These are phyloP conservation scores for Tetrapyrgos nigripes DNA, from an alignment of 1,284 basidiomycete genomes.

Conservation along the genomic window DNA sequence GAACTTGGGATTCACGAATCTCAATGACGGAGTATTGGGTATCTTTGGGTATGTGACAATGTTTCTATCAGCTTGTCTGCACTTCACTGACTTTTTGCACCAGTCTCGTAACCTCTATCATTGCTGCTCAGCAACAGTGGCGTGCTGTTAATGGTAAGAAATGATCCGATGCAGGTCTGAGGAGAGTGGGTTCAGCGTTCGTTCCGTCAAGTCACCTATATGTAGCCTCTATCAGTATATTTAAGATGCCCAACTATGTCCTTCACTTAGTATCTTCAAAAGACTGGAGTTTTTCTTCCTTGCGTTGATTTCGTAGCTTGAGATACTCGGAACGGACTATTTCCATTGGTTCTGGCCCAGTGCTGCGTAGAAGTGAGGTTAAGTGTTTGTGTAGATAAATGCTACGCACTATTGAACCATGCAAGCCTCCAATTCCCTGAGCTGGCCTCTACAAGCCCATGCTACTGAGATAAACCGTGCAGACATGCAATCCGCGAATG, in stretches of 20 bases:
- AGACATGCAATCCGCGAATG: slow-evolving; percentile 83
- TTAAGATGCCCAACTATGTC: slow-evolving; percentile 10
- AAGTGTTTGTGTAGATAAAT: slow-evolving; percentile 3
- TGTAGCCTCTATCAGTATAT: slow-evolving; percentile 6
- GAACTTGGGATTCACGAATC: slow-evolving; percentile 76
- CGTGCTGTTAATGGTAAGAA: slow-evolving; percentile 52
- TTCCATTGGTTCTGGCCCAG: slow-evolving; percentile 77
- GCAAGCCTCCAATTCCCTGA: slow-evolving; percentile 79
- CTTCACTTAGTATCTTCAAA: slow-evolving; percentile 15
- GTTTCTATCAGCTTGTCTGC: neutral
- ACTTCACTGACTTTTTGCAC: slow-evolving; percentile 7
- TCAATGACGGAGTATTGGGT: slow-evolving; percentile 90
- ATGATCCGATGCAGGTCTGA: slow-evolving; percentile 22
- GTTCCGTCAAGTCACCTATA: neutral
- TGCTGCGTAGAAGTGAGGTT: slow-evolving; percentile 47
- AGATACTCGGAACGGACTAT: slow-evolving; percentile 75
- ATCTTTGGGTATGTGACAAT: slow-evolving; percentile 71
- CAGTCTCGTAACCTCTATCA: slow-evolving; percentile 65
- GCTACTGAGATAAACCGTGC: slow-evolving; percentile 85
- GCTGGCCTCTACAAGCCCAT: slow-evolving; percentile 79
- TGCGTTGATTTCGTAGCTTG: slow-evolving; percentile 59
- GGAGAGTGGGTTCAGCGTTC: neutral
- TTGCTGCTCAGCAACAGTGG: slow-evolving; percentile 65
- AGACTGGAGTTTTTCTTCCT: slow-evolving; percentile 28
- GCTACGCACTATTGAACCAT: slow-evolving; percentile 79